phyloP scores from a whole-genome alignment of 2,329 filamentous ascomycete genomes.

The Ceratocystis diversiconidia region DNA sequence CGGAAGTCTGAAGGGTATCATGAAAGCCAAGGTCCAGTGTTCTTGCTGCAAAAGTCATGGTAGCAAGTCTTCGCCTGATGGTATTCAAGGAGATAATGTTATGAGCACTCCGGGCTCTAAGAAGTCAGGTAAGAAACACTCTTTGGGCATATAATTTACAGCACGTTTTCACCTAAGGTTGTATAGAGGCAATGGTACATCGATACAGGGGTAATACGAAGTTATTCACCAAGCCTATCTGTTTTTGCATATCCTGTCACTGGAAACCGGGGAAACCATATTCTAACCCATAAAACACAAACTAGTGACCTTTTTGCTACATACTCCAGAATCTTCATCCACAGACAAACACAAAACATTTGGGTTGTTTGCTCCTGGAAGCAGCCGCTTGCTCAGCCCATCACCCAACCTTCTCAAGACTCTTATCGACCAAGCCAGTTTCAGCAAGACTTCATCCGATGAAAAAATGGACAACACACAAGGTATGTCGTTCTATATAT shows the following conservation, averaged over 20 bases:
- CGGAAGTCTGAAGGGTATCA: not conserved
- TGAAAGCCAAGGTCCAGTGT: not conserved
- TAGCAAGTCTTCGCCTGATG: not conserved
- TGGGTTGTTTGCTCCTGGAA: not conserved
- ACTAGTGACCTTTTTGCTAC: not conserved
- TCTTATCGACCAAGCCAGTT: constrained; percentile 13
- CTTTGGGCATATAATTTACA: not conserved
- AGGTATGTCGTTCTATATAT: not conserved
- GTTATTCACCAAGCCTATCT: not conserved
- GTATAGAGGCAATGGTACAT: not conserved
- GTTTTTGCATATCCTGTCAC: not conserved
- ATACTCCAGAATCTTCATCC: not conserved
- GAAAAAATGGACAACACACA: not conserved
- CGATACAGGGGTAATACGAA: too few species aligned
- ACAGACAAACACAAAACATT: constrained; percentile 15
- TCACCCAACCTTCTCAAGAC: constrained; percentile 1
- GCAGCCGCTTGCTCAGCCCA: not conserved
- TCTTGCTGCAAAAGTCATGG: not conserved
- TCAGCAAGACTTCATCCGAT: not conserved
- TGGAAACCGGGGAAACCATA: not conserved
- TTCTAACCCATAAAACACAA: not conserved
- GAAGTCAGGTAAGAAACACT: not conserved
- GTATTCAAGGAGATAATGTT: not conserved
- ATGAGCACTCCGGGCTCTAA: not conserved
- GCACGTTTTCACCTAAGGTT: not conserved